Percentiles rank a stretch among this genome's conserved stretches.
These are phyloP conservation scores for Rhynchosporium graminicola DNA, from an alignment of 2,329 filamentous ascomycete species.

Conservation along the genomic window DNA sequence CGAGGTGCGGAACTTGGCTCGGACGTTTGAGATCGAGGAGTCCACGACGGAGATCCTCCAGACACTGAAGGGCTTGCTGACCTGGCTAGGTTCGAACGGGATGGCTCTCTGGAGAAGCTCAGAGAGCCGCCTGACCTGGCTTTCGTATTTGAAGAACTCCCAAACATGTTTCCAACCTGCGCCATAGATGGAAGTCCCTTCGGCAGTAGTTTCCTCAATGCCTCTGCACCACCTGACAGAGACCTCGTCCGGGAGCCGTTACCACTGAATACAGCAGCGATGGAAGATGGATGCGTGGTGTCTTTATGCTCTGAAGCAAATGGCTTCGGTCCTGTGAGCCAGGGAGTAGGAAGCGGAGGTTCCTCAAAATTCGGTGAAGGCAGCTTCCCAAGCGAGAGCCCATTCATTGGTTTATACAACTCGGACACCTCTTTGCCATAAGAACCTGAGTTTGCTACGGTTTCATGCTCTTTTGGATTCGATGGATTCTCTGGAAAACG, in stretches of 20 bases:
- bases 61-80: constrained; percentile 21
- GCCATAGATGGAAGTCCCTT: constrained; percentile 55
- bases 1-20: constrained; percentile 24
- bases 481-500: not conserved
- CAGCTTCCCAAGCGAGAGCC: constrained; percentile 25
- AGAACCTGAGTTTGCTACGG: not conserved
- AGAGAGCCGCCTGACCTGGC: constrained; percentile 20
- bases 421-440: constrained; percentile 13
- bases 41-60: constrained; percentile 11
- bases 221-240: constrained; percentile 57
- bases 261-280: constrained; percentile 48
- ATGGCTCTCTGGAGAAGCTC: constrained; percentile 18
- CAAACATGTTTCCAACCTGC: constrained; percentile 37
- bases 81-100: not conserved
- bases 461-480: constrained; percentile 1
- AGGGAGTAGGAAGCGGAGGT: constrained; percentile 40
- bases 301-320: constrained; percentile 40
- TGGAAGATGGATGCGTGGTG: constrained; percentile 41
- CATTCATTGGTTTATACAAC: constrained; percentile 36
- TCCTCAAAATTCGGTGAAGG: constrained; percentile 39
- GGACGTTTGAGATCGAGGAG: constrained; percentile 20
- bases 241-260: constrained; percentile 49
- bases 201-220: constrained; percentile 54
- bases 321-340: constrained; percentile 47
- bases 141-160: constrained; percentile 30